These are phyloP conservation scores for Dryadomyces quercivorus DNA, from an alignment of 2,329 filamentous ascomycete genomes.

Conservation along the genomic window DNA sequence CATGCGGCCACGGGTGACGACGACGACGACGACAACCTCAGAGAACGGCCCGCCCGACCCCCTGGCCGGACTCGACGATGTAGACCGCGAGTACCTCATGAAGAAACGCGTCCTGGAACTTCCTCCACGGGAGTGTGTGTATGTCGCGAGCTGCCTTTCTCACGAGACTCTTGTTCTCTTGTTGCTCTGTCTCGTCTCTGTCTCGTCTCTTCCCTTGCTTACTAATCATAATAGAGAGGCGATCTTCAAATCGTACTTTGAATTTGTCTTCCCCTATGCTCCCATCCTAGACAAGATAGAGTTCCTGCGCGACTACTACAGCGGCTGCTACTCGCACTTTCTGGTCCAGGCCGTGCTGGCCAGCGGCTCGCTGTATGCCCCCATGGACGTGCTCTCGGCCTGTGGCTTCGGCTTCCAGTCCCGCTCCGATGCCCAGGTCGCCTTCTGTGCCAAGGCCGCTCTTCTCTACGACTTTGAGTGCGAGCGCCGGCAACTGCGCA, in stretches of 20 bases:
- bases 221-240: not conserved
- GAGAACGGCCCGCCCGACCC: not conserved
- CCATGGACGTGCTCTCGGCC: not conserved
- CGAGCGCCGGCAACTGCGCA: not conserved
- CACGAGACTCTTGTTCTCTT: no score
- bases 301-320: not conserved
- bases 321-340: not conserved
- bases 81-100: conserved; percentile 1
- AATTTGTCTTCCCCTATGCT: not conserved
- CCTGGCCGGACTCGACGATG: not conserved
- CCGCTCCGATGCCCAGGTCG: not conserved
- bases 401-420: not conserved
- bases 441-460: not conserved
- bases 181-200: no score
- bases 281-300: not conserved
- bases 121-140: not conserved
- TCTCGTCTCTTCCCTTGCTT: not conserved
- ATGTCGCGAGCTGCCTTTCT: not conserved
- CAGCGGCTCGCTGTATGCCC: not conserved
- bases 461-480: conserved; percentile 2
- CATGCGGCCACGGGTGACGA: not conserved
- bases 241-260: conserved; percentile 3
- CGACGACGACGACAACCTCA: no score
- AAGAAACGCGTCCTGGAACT: not conserved
- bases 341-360: conserved; percentile 1